Percentiles rank a stretch among this genome's conserved stretches.
phyloP scores from a whole-genome alignment of 2,329 filamentous ascomycete genomes.

The Penicillium concentricum region DNA sequence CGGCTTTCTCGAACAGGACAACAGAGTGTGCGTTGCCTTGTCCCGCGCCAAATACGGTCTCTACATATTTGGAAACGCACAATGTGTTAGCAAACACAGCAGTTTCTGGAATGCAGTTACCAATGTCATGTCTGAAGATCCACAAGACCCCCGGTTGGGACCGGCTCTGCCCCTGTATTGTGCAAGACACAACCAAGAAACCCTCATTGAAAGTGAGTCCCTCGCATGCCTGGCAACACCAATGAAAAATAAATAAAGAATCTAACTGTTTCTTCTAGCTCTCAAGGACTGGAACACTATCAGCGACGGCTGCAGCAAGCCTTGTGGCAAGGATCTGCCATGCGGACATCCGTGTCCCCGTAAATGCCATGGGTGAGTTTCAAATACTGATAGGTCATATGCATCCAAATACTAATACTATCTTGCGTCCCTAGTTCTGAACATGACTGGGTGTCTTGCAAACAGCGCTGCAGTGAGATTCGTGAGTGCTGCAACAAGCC shows the following conservation, averaged over 20 bases:
- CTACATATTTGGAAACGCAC: constrained; percentile 78
- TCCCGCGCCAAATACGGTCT: constrained; percentile 74
- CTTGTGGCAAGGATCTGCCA: constrained; percentile 45
- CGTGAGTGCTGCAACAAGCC: neutral
- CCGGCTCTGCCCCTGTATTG: constrained; percentile 64
- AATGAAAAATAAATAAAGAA: neutral
- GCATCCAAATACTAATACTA: neutral
- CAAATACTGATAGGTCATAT: neutral
- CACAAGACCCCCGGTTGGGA: constrained; percentile 41
- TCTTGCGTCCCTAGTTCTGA: neutral
- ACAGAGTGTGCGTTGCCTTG: constrained; percentile 62
- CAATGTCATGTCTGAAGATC: constrained; percentile 39
- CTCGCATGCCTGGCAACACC: too few relatives aligned
- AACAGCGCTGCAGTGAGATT: neutral
- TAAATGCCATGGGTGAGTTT: constrained; percentile 53
- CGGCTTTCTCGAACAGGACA: constrained; percentile 70
- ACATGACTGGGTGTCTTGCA: constrained; percentile 1
- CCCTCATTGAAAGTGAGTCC: constrained; percentile 48
- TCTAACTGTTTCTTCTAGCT: neutral
- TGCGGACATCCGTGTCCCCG: constrained; percentile 57
- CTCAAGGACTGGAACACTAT: constrained; percentile 51
- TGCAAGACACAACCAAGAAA: constrained; percentile 55
- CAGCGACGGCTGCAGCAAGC: constrained; percentile 53
- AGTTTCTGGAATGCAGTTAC: constrained; percentile 54
- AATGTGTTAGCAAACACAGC: constrained; percentile 50